Percentiles rank a stretch among this genome's conserved stretches.
phyloP scores from a whole-genome alignment of 108 stramenopile species.

The Cyclostephanos tholiformis region DNA sequence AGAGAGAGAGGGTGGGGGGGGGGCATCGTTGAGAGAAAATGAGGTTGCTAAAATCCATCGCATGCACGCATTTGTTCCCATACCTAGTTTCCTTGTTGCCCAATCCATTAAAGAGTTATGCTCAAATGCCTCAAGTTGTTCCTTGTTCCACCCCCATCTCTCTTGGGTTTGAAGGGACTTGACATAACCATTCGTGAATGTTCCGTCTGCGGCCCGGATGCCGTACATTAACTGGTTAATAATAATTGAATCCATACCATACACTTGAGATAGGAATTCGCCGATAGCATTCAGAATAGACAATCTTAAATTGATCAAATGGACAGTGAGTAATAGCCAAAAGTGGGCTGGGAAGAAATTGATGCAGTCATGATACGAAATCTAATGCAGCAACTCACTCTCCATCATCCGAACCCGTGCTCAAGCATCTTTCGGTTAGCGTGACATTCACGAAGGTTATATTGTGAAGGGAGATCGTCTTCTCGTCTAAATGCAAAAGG shows the following conservation, averaged over 20 bases:
- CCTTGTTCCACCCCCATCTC: slow-evolving; percentile 58
- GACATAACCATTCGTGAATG: slow-evolving; percentile 36
- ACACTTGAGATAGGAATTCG: slow-evolving; percentile 53
- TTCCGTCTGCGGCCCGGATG: slow-evolving; percentile 38
- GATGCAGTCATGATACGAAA: neutral
- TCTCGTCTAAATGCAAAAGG: slow-evolving; percentile 47
- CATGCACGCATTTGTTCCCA: neutral
- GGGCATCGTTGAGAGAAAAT: neutral
- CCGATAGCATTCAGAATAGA: slow-evolving; percentile 30
- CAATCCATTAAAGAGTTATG: slow-evolving; percentile 22
- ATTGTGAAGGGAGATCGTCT: slow-evolving; percentile 39
- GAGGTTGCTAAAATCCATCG: neutral
- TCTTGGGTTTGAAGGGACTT: slow-evolving; percentile 53
- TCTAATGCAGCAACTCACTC: slow-evolving; percentile 18
- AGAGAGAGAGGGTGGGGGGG: neutral
- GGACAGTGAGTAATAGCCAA: neutral
- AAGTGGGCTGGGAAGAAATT: slow-evolving; percentile 6
- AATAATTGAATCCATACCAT: slow-evolving; percentile 69
- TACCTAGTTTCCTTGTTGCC: slow-evolving; percentile 42
- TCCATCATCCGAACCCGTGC: slow-evolving; percentile 52
- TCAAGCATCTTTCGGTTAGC: slow-evolving; percentile 54
- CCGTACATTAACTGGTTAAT: slow-evolving; percentile 76
- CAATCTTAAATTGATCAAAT: slow-evolving; percentile 16
- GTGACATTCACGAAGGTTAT: slow-evolving; percentile 56
- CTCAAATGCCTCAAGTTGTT: slow-evolving; percentile 48